A percentile compares a stretch with the other conserved stretches of the same genome.
Evolutionary conservation across 768 basidiomycete genomes (phyloP).

Genomic region (Lactifluus hygrophoroides): DNA sequence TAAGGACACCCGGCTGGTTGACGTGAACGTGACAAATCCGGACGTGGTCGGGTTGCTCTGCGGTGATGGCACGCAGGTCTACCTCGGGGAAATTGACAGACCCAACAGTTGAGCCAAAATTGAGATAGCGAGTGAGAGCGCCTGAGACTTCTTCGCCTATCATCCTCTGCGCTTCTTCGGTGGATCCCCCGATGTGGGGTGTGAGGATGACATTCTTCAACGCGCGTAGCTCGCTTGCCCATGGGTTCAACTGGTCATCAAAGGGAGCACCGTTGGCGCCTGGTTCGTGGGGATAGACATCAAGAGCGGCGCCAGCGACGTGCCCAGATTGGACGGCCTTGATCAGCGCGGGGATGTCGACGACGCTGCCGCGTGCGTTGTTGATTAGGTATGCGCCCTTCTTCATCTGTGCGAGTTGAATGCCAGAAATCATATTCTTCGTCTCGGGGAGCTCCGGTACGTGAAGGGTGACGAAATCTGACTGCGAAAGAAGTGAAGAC

Average conservation of each 20-base stretch:
- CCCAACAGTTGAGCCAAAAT: conserved; percentile 82
- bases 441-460: conserved; percentile 97
- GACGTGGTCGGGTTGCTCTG: conserved; percentile 71
- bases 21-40: conserved; percentile 93
- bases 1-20: conserved; percentile 93
- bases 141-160: conserved; percentile 92
- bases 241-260: conserved; percentile 80
- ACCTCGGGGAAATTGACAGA: conserved; percentile 99
- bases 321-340: conserved; percentile 75
- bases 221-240: conserved; percentile 65
- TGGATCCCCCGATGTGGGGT: conserved; percentile 97
- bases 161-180: conserved; percentile 96
- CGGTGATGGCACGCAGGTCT: conserved; percentile 84
- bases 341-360: conserved; percentile 89
- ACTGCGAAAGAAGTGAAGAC: conserved; percentile 56
- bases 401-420: conserved; percentile 86
- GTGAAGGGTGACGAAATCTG: conserved; percentile 95
- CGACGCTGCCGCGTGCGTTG: conserved; percentile 92
- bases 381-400: conserved; percentile 93
- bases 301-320: conserved; percentile 84
- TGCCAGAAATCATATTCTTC: conserved; percentile 78
- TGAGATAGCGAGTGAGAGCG: conserved; percentile 81
- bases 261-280: conserved; percentile 86
- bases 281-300: conserved; percentile 93
- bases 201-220: conserved; percentile 93